Evolutionary conservation across 208 protist species (phyloP).

Genomic region (Naegleria lovaniensis): DNA sequence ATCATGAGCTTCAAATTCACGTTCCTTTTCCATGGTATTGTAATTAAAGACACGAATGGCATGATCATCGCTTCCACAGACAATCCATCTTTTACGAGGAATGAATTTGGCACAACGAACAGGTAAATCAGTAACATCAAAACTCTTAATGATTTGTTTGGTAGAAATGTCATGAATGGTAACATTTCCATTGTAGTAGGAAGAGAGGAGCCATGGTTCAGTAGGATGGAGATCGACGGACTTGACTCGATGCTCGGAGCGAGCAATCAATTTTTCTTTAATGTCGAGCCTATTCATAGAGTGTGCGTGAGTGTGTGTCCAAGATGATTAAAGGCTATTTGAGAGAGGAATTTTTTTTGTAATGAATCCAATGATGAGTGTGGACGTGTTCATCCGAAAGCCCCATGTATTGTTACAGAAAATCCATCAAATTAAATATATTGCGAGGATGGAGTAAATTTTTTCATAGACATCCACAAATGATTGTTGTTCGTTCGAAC

Average conservation of each 20-base stretch:
- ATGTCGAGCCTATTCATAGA: constrained; percentile 37
- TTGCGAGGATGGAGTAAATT: too few species aligned
- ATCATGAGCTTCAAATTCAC: constrained; percentile 89
- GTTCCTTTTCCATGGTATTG: constrained; percentile 96
- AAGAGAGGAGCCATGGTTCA: constrained; percentile 89
- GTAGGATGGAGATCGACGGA: constrained; percentile 96
- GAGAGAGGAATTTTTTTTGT: too few species aligned
- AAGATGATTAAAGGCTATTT: too few species aligned
- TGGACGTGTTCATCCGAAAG: too few species aligned
- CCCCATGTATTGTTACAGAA: too few species aligned
- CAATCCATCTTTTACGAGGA: constrained; percentile 87
- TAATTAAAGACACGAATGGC: constrained; percentile 94
- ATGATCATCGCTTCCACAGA: constrained; percentile 90
- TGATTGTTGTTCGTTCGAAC: too few species aligned
- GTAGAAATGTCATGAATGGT: constrained; percentile 96
- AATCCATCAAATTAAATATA: too few species aligned
- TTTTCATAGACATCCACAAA: too few species aligned
- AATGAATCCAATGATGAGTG: too few species aligned
- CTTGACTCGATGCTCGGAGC: constrained; percentile 91
- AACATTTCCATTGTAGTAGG: constrained; percentile 84
- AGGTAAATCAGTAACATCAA: constrained; percentile 87
- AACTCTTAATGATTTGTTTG: constrained; percentile 87
- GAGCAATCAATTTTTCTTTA: constrained; percentile 68
- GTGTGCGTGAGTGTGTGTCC: too few species aligned
- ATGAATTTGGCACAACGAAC: constrained; percentile 93